A percentile compares a stretch with the other conserved stretches of the same genome.
These are phyloP conservation scores for Nannizzia gypsea DNA, from an alignment of 2,329 filamentous ascomycete species.

Conservation along the genomic window DNA sequence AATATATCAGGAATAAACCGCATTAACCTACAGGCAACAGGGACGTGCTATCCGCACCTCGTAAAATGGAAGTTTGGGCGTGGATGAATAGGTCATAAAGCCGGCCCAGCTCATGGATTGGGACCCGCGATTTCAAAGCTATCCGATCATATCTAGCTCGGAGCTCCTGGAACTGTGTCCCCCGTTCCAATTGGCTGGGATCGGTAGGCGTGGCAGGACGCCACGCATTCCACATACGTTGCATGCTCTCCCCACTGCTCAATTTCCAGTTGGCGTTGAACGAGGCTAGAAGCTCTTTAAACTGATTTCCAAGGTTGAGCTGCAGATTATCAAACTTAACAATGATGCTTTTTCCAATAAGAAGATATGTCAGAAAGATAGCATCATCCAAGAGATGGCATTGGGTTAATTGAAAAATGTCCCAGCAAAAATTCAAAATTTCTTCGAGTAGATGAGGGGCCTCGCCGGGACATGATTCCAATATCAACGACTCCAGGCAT, in stretches of 20 bases:
- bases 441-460: conserved; percentile 21
- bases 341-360: conserved; percentile 27
- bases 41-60: conserved; percentile 26
- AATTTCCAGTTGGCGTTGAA: conserved; percentile 63
- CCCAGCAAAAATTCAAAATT: conserved; percentile 37
- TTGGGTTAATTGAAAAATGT: conserved; percentile 36
- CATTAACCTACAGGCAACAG: conserved; percentile 24
- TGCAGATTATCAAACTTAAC: conserved; percentile 24
- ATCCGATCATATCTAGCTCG: conserved; percentile 28
- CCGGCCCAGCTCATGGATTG: conserved; percentile 26
- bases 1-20: neutral
- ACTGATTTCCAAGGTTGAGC: conserved; percentile 19
- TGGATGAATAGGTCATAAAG: conserved; percentile 28
- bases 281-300: conserved; percentile 32
- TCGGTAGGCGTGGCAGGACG: conserved; percentile 46
- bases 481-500: conserved; percentile 19
- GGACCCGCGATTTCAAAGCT: conserved; percentile 26
- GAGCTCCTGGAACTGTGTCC: conserved; percentile 27
- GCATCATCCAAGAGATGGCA: conserved; percentile 39
- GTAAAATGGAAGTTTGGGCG: conserved; percentile 27
- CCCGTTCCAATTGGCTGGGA: conserved; percentile 22
- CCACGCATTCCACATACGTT: conserved; percentile 61
- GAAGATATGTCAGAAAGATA: conserved; percentile 44
- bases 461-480: conserved; percentile 17
- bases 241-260: conserved; percentile 67